Evolutionary conservation across 208 protist species (phyloP).

Genomic region (Phytomonas francai): DNA sequence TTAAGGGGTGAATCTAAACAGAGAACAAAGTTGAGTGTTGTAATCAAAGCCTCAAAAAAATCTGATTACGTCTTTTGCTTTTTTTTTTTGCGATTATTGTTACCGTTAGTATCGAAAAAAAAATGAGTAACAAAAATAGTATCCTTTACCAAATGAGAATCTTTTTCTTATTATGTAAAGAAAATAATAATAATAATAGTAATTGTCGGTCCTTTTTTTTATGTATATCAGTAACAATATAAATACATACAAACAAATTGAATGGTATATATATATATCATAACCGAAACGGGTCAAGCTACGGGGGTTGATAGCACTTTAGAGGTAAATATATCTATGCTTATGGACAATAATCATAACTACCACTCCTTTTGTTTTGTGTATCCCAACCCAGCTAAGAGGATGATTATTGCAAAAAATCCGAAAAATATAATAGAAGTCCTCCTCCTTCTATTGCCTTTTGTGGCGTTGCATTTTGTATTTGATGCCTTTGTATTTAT

Average conservation of each 20-base stretch:
- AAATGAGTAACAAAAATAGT: background rate
- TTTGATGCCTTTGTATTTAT: background rate
- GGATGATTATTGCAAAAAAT: slow-evolving; percentile 2
- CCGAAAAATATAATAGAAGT: background rate
- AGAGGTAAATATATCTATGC: background rate
- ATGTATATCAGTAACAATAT: background rate
- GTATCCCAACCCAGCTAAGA: background rate
- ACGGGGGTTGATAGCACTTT: background rate
- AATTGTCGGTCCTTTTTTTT: background rate
- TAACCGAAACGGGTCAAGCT: background rate
- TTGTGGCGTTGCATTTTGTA: background rate
- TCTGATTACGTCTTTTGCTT: background rate
- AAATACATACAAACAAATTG: background rate
- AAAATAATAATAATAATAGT: slow-evolving; percentile 5
- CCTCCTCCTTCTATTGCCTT: slow-evolving; percentile 1
- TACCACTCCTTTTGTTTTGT: slow-evolving; percentile 4
- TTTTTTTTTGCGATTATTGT: background rate
- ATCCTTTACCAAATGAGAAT: background rate
- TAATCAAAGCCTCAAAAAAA: background rate
- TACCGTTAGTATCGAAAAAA: background rate
- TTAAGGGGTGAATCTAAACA: background rate
- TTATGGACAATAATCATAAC: background rate
- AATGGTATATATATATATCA: background rate
- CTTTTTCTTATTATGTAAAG: background rate
- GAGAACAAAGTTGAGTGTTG: background rate